Evolutionary conservation across 2,329 filamentous ascomycete genomes (phyloP).

Genomic region (Phaeosphaeriaceae sp.): DNA sequence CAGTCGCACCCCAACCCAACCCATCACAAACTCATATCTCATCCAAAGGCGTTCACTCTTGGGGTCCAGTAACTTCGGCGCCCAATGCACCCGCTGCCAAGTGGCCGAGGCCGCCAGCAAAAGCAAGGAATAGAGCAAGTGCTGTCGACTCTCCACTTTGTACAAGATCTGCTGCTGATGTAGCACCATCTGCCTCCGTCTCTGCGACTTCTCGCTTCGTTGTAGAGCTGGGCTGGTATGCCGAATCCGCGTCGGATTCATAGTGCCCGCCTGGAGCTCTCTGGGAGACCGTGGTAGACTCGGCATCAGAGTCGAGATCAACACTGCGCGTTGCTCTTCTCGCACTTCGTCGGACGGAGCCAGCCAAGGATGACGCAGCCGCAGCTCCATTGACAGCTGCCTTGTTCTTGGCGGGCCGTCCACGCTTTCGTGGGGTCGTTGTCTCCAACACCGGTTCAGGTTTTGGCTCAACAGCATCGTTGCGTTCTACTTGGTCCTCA

Average conservation of each 20-base stretch:
- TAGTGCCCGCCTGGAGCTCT: constrained; percentile 20
- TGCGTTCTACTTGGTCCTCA: constrained; percentile 9
- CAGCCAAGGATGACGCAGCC: constrained; percentile 12
- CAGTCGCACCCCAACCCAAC: not conserved
- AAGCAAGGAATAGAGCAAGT: constrained; percentile 41
- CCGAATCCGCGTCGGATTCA: constrained; percentile 29
- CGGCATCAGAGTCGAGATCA: constrained; percentile 31
- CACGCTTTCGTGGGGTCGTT: constrained; percentile 33
- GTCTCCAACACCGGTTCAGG: constrained; percentile 15
- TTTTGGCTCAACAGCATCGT: not conserved
- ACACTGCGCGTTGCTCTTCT: constrained; percentile 17
- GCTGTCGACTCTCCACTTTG: constrained; percentile 46
- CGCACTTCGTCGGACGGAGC: constrained; percentile 27
- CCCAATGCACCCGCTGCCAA: constrained; percentile 43
- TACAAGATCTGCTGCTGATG: constrained; percentile 31
- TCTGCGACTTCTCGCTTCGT: constrained; percentile 31
- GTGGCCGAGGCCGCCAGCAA: constrained; percentile 45
- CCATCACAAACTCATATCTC: not conserved
- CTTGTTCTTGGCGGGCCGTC: constrained; percentile 35
- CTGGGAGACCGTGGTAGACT: constrained; percentile 11
- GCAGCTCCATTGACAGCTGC: constrained; percentile 18
- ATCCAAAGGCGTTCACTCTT: constrained; percentile 13
- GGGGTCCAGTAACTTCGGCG: constrained; percentile 40
- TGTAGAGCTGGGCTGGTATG: constrained; percentile 31
- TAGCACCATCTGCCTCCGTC: constrained; percentile 40